Conservation (phyloP, 129 eudicot genomes). For the Tagetes patula region DNA sequence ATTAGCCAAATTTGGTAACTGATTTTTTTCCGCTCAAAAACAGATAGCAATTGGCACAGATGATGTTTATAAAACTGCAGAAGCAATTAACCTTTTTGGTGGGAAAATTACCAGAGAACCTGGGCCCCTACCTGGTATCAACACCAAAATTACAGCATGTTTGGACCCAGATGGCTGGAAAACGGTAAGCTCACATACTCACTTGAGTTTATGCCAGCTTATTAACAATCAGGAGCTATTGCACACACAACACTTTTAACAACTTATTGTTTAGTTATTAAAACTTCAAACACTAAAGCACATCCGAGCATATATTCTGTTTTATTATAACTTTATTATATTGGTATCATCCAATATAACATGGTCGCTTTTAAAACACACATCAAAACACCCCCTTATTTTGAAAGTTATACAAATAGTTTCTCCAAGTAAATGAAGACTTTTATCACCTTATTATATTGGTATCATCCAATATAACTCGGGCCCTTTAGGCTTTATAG, state of each 20-base stretch:
- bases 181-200: slow-evolving; percentile 51
- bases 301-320: background rate
- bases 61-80: slow-evolving; percentile 93
- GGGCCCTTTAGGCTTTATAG: background rate
- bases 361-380: background rate
- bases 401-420: background rate
- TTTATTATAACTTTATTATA: background rate
- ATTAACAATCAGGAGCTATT: background rate
- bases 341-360: background rate
- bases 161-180: slow-evolving; percentile 99
- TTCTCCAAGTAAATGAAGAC: background rate
- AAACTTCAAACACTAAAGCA: background rate
- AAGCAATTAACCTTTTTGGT: slow-evolving; percentile 73
- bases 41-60: slow-evolving; percentile 98
- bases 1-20: slow-evolving; percentile 9
- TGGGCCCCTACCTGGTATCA: slow-evolving; percentile 91
- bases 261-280: background rate
- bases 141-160: slow-evolving; percentile 92
- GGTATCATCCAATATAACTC: background rate
- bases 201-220: background rate
- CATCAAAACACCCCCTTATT: background rate
- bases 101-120: slow-evolving; percentile 92
- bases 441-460: background rate
- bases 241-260: too few relatives aligned
- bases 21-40: slow-evolving; percentile 8